Base-by-base conservation (phyloP, 805 yeast species). In the Metschnikowia hibisci region DNA sequence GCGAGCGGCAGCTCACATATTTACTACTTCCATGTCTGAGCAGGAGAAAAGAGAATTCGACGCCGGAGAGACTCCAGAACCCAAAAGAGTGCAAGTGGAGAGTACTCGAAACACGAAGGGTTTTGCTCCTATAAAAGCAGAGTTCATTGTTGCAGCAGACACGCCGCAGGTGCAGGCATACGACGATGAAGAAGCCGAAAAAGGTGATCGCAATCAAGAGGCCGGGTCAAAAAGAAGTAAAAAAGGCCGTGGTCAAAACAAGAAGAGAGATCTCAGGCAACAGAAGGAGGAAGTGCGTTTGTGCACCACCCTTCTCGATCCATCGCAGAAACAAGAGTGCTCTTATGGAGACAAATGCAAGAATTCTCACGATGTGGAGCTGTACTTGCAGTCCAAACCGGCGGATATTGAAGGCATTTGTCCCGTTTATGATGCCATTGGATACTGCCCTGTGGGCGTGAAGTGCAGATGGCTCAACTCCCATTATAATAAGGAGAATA, bases 371-470 rank as follows among this genome's bases (percentile, higher is more conserved):
- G 84, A 89, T 64, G 60, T 89, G 18, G 74, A 71, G 3, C 70
- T 63, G 36, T 93, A 88, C 55, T 61, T 93, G 25, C 65, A 58
- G 0, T 61, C 76, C 18, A 91, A 93, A 61, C 84, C 80, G 1
- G 72, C 65, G 0, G 98, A 93, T 60, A 66, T 87, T 16, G 77
- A 73, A 8, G 95, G 95, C 0, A 57, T 56, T 1, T 93, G 99
- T 64, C 98, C 99, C 0, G 96, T 87, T 3, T 89, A 68, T 58
- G 69, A 69, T 27, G 83, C 85, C 1, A 69, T 87, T 28, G 99
- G 99, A 0, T 82, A 79, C 57, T 93, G 99, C 71, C 96, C 96
- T 4, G 77, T 84, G 48, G 99, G 99, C 0, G 66, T 87, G 54
- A 91, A 87, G 62, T 93, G 99, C 67, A 78, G 96, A 55, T 93